These are phyloP conservation scores for Salisapilia sapeloensis DNA, from an alignment of 352 stramenopile genomes.

Conservation along the genomic window DNA sequence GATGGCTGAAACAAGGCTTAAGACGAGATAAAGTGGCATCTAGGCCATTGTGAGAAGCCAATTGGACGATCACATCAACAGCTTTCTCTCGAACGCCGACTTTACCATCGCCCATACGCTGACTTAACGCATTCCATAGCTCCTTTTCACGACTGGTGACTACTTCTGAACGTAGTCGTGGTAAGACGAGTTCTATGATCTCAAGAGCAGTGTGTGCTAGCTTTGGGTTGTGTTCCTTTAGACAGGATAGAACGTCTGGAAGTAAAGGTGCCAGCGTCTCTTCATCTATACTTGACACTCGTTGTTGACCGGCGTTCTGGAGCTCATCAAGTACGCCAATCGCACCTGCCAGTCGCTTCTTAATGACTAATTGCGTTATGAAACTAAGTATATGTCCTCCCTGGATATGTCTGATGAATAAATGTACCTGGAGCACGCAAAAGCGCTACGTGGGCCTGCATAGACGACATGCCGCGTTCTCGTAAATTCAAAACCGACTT, in stretches of 20 bases:
- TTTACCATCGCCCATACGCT: conserved; percentile 71
- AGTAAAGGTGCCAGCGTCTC: conserved; percentile 29
- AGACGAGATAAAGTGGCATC: too few relatives aligned
- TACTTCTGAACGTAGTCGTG: conserved; percentile 17
- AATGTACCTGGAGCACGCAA: conserved; percentile 1
- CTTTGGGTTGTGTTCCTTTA: conserved; percentile 77
- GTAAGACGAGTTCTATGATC: conserved; percentile 34
- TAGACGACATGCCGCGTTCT: too few relatives aligned
- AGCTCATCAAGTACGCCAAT: conserved; percentile 31
- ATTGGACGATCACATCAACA: conserved; percentile 52
- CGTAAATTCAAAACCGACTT: too few relatives aligned
- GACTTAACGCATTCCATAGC: conserved; percentile 47
- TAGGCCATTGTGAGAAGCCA: too few relatives aligned
- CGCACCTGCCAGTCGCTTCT: conserved; percentile 60
- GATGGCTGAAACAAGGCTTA: conserved; percentile 33
- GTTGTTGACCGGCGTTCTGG: conserved; percentile 1
- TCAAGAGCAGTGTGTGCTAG: conserved; percentile 44
- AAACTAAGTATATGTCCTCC: too few relatives aligned
- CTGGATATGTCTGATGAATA: too few relatives aligned
- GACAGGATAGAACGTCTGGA: conserved; percentile 36
- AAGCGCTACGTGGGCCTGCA: too few relatives aligned
- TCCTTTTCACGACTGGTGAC: conserved; percentile 36
- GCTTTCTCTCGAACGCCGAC: conserved; percentile 45
- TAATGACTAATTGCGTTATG: too few relatives aligned
- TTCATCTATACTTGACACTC: conserved; percentile 2